Base-by-base conservation (phyloP, 1,284 basidiomycete species). In the Polyporus tsugae region DNA sequence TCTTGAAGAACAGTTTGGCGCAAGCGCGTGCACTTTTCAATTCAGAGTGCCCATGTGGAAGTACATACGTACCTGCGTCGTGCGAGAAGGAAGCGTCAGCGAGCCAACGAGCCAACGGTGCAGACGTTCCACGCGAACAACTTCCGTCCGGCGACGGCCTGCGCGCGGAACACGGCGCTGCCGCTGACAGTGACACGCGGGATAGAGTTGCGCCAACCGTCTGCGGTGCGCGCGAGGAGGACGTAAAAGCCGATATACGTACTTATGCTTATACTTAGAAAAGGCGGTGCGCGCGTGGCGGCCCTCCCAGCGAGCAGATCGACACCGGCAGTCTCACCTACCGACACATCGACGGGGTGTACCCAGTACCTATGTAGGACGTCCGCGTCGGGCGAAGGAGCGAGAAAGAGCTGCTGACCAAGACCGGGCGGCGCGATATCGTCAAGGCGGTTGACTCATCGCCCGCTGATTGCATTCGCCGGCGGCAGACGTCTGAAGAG, bases 371-470 rank as follows among this genome's bases (percentile, higher is more conserved):
- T 19, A 22, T 17, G 33, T 9, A 4, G 17, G 29, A 35, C 35
- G 35, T n/a, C 55, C 35, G 55, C 19, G 15, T n/a, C 55, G 35
- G 55, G 17, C 33, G 33, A 9, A 10, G 55, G 19, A 13, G 55
- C 55, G 55, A 38, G 35, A n/a, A 35, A 3, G 19, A n/a, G 53
- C 33, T 9, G 19, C 13, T 6, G 44, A 19, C 19, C 33, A n/a
- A 35, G 35, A n/a, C 29, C 29, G 35, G 19, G 55, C 33, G 7
- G 52, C 5, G 52, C 33, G 46, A 22, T n/a, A 4, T 25, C 22
- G 22, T 49, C 29, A 55, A 35, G 52, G 29, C 4, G 19, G 17
- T 11, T 58, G 35, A 58, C 55, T 58, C 55, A 58, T 58, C 55
- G 19, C 9, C 55, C 19, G 35, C 6, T 0, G 35, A 11, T 38